phyloP scores from a whole-genome alignment of 176 grass and related monocot species.

The Paspalum vaginatum region DNA sequence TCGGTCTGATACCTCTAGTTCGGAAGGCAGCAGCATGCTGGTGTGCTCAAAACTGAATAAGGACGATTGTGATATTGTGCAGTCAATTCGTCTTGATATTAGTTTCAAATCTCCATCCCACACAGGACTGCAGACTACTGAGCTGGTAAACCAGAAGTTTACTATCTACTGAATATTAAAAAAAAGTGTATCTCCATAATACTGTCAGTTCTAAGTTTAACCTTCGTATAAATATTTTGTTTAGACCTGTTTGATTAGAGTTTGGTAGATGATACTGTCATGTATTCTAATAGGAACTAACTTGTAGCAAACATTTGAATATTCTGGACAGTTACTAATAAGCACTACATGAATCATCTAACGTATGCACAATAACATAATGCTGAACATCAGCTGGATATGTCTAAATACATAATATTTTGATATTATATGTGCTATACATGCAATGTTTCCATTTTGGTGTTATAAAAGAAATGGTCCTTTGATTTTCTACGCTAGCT shows the following conservation, averaged over 20 bases:
- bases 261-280: conserved; percentile 18
- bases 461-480: conserved; percentile 15
- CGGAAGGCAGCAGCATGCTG: conserved; percentile 52
- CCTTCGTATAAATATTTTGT: conserved; percentile 22
- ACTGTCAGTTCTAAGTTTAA: background rate
- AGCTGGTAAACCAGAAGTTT: conserved; percentile 71
- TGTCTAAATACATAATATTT: conserved; percentile 24
- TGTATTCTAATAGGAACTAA: conserved; percentile 16
- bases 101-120: conserved; percentile 97
- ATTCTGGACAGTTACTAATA: conserved; percentile 27
- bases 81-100: conserved; percentile 96
- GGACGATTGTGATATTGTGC: conserved; percentile 56
- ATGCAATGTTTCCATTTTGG: conserved; percentile 8
- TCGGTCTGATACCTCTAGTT: conserved; percentile 61
- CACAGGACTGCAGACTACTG: conserved; percentile 90
- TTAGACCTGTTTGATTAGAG: conserved; percentile 25
- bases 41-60: conserved; percentile 59
- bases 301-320: conserved; percentile 1
- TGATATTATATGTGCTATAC: background rate
- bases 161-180: conserved; percentile 27
- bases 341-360: conserved; percentile 20
- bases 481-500: background rate
- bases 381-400: background rate
- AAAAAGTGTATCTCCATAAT: conserved; percentile 22
- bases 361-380: conserved; percentile 8